Evolutionary conservation across 305 asterid species (phyloP).

Genomic region (Fraxinus dipetala): DNA sequence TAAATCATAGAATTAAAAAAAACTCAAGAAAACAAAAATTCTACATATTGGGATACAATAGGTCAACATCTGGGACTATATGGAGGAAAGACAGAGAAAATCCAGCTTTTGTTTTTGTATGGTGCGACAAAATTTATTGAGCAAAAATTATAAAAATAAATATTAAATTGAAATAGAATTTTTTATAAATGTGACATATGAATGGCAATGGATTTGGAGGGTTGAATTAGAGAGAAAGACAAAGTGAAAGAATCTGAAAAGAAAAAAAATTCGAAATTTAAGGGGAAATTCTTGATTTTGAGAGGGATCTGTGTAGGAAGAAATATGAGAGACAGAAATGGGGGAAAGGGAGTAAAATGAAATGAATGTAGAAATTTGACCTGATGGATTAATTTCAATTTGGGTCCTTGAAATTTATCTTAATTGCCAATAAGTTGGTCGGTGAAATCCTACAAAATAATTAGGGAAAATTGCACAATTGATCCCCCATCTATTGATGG

Average conservation of each 20-base stretch:
- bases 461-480: background rate
- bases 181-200: background rate
- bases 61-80: conserved; percentile 33
- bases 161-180: background rate
- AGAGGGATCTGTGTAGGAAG: conserved; percentile 36
- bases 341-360: conserved; percentile 27
- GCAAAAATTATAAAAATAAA: background rate
- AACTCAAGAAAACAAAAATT: conserved; percentile 6
- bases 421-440: background rate
- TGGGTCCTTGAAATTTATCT: background rate
- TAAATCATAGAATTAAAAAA: conserved; percentile 19
- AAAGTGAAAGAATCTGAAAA: conserved; percentile 17
- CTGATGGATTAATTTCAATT: background rate
- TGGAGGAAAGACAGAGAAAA: conserved; percentile 18
- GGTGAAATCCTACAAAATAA: background rate
- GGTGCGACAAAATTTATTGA: background rate
- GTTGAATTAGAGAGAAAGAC: conserved; percentile 2
- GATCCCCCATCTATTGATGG: conserved; percentile 67
- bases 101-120: conserved; percentile 22
- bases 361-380: background rate
- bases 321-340: conserved; percentile 14
- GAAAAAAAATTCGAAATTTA: conserved; percentile 25
- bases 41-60: conserved; percentile 23
- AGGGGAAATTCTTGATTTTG: conserved; percentile 27
- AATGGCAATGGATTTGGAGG: conserved; percentile 10